Conservation (phyloP, 83 land plant genomes). For the Diphasiastrum complanatum region DNA sequence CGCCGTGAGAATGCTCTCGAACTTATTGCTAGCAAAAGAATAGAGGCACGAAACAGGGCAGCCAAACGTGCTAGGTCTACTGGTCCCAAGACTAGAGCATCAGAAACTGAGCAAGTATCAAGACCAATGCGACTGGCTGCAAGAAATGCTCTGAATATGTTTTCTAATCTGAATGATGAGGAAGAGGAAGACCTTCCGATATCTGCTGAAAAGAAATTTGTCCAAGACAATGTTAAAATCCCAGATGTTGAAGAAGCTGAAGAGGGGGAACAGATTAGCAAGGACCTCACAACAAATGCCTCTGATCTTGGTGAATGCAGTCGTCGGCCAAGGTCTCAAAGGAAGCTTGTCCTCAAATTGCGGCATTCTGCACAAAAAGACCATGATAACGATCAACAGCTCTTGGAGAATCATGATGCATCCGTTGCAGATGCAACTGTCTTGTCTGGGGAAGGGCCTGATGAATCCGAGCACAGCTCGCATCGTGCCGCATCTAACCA, state of each 20-base stretch:
- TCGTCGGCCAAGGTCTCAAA: slow-evolving; percentile 37
- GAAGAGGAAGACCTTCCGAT: slow-evolving; percentile 48
- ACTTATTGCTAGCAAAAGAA: neutral
- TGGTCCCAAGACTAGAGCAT: slow-evolving; percentile 25
- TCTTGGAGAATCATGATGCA: slow-evolving; percentile 14
- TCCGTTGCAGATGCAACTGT: slow-evolving; percentile 9
- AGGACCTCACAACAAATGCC: neutral
- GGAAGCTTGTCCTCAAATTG: slow-evolving; percentile 56
- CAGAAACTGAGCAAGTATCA: slow-evolving; percentile 36
- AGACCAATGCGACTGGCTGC: slow-evolving; percentile 85
- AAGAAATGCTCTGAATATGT: slow-evolving; percentile 56
- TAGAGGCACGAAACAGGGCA: neutral
- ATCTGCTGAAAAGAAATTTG: too few relatives aligned
- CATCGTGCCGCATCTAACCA: slow-evolving; percentile 1
- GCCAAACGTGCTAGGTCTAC: slow-evolving; percentile 19
- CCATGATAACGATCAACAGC: neutral
- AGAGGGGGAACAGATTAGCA: too few relatives aligned
- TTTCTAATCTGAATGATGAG: slow-evolving; percentile 50
- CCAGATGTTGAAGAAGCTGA: too few relatives aligned
- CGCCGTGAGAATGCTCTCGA: neutral
- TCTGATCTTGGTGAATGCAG: slow-evolving; percentile 31
- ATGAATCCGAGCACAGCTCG: slow-evolving; percentile 1
- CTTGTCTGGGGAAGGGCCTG: too few relatives aligned
- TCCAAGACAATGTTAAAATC: too few relatives aligned
- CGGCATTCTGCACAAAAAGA: slow-evolving; percentile 26